Conservation (phyloP, 2,329 filamentous ascomycete species). For the Fusarium citri region DNA sequence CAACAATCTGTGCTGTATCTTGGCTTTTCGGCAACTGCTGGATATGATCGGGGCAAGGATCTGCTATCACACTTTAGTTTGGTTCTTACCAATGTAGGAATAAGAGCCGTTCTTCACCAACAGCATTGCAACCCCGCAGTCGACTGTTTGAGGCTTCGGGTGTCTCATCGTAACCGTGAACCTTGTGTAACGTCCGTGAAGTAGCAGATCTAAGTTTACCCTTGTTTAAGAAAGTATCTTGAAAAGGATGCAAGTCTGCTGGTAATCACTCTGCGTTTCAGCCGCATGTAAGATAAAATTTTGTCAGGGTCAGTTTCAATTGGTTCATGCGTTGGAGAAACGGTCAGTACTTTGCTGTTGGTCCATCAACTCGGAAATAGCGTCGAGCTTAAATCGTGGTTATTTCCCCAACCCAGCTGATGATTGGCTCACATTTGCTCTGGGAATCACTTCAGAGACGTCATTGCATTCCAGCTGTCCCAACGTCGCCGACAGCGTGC, state of each 20-base stretch:
- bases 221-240: background rate
- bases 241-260: background rate
- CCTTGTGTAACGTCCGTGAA: background rate
- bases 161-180: background rate
- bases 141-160: background rate
- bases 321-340: background rate
- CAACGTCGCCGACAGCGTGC: background rate
- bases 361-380: background rate
- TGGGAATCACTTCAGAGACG: background rate
- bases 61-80: background rate
- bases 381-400: background rate
- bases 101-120: background rate
- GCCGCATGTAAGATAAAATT: background rate
- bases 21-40: background rate
- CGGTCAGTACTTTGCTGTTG: background rate
- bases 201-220: background rate
- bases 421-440: background rate
- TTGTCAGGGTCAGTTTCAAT: background rate
- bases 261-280: background rate
- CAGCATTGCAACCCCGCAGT: background rate
- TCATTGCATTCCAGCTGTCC: background rate
- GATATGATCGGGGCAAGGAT: background rate
- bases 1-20: too few relatives aligned
- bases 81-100: background rate
- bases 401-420: background rate